Conservation (phyloP, 768 basidiomycete genomes). For the Suillus ampliporus region DNA sequence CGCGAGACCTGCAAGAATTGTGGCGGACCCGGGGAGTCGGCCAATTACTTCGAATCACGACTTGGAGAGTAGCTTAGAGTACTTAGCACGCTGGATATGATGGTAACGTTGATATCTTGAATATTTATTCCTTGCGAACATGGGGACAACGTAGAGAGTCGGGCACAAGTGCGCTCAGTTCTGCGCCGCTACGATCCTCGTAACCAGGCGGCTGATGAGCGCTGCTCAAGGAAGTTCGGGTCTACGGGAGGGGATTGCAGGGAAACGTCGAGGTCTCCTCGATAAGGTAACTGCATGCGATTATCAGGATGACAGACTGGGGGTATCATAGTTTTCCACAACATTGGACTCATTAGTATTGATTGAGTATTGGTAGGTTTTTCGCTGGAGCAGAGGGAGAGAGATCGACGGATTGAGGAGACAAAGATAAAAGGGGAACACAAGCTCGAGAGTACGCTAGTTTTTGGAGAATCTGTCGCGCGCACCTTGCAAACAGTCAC, state of each 20-base stretch:
- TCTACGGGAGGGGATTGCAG: no score
- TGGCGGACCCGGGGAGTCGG: no score
- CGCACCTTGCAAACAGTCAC: background rate
- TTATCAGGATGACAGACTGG: background rate
- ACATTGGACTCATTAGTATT: background rate
- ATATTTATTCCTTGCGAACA: background rate
- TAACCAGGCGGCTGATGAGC: background rate
- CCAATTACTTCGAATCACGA: no score
- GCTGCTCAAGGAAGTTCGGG: background rate
- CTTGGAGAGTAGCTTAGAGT: no score
- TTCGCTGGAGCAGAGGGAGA: background rate
- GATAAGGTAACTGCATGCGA: background rate
- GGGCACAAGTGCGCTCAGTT: background rate
- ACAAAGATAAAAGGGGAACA: background rate
- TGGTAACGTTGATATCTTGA: background rate
- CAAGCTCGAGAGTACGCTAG: background rate
- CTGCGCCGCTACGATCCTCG: background rate
- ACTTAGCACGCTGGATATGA: no score
- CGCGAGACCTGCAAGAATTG: no score
- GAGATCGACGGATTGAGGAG: background rate
- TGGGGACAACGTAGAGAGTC: background rate
- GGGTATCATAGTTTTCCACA: background rate
- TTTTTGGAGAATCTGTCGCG: background rate
- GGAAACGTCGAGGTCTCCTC: background rate
- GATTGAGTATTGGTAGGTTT: background rate